Evolutionary conservation across 352 stramenopile species (phyloP).

Genomic region (Phytophthora cactorum): DNA sequence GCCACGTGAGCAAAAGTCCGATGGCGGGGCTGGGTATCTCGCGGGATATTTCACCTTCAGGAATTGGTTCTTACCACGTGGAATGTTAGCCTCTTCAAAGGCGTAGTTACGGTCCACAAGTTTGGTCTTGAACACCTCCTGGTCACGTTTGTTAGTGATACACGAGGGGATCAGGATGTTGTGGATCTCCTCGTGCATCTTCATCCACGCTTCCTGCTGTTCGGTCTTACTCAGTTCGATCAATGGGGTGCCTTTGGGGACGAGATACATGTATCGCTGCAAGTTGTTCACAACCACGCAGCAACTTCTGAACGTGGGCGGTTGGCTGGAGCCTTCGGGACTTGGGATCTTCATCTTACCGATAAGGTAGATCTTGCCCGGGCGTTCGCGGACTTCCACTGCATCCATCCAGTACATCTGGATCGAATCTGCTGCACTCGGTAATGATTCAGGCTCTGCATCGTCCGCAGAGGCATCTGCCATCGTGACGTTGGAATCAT

Average conservation of each 20-base stretch:
- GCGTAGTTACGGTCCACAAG: constrained; percentile 97
- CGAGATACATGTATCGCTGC: constrained; percentile 96
- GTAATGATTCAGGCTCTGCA: constrained; percentile 38
- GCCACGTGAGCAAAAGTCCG: constrained; percentile 86
- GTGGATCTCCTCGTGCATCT: constrained; percentile 90
- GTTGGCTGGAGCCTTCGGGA: constrained; percentile 35
- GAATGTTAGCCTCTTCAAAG: constrained; percentile 97
- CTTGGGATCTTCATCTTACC: constrained; percentile 92
- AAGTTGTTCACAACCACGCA: constrained; percentile 97
- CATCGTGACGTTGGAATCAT: constrained; percentile 25
- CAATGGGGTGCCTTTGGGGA: constrained; percentile 54
- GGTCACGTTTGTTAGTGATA: constrained; percentile 74
- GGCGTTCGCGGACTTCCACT: constrained; percentile 93
- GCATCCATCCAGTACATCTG: constrained; percentile 98
- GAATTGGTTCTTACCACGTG: constrained; percentile 95
- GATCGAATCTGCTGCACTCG: constrained; percentile 70
- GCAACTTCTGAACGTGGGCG: constrained; percentile 91
- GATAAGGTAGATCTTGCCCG: constrained; percentile 97
- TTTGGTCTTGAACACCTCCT: constrained; percentile 94
- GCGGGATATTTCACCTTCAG: constrained; percentile 98
- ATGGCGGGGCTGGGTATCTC: constrained; percentile 88
- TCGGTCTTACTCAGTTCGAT: constrained; percentile 93
- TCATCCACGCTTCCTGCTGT: constrained; percentile 86
- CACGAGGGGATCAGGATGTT: constrained; percentile 91
- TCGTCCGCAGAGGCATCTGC: constrained; percentile 33